These are phyloP conservation scores for Solanum lycopersicoides DNA, from an alignment of 257 asterid species.

Conservation along the genomic window DNA sequence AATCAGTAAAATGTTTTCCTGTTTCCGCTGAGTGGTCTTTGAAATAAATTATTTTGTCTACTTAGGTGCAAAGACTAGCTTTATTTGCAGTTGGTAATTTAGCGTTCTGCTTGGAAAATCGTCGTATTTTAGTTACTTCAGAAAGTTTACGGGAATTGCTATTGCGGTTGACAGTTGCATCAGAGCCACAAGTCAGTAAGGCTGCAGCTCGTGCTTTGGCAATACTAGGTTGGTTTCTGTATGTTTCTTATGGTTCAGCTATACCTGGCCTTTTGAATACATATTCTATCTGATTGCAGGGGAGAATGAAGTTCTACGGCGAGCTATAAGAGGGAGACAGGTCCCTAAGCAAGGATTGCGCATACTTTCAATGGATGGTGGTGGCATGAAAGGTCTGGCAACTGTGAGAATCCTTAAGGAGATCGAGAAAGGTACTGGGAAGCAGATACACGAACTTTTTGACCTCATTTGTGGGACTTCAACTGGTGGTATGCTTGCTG, in stretches of 20 bases:
- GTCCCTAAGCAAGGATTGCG: slow-evolving; percentile 89
- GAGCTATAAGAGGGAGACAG: slow-evolving; percentile 78
- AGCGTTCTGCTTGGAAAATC: slow-evolving; percentile 91
- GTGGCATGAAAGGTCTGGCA: slow-evolving; percentile 99
- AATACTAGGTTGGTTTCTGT: slow-evolving; percentile 57
- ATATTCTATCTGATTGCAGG: slow-evolving; percentile 36
- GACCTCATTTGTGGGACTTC: slow-evolving; percentile 99
- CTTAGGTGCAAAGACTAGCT: slow-evolving; percentile 88
- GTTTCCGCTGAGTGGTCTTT: slow-evolving; percentile 2
- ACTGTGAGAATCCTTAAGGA: slow-evolving; percentile 89
- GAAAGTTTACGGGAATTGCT: slow-evolving; percentile 98
- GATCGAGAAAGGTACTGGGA: slow-evolving; percentile 93
- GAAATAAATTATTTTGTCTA: background rate
- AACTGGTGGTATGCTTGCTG: slow-evolving; percentile 99
- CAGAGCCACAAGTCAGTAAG: slow-evolving; percentile 70
- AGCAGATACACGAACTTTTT: slow-evolving; percentile 90
- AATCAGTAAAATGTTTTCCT: background rate
- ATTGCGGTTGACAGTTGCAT: slow-evolving; percentile 69
- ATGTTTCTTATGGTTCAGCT: background rate
- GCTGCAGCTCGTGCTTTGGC: slow-evolving; percentile 99
- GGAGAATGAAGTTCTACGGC: slow-evolving; percentile 90
- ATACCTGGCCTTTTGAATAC: background rate
- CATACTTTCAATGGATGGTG: slow-evolving; percentile 98
- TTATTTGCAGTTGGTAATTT: slow-evolving; percentile 84
- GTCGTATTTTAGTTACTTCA: slow-evolving; percentile 72